Conservation (phyloP, 345 rosid species). For the Sapria himalayana region DNA sequence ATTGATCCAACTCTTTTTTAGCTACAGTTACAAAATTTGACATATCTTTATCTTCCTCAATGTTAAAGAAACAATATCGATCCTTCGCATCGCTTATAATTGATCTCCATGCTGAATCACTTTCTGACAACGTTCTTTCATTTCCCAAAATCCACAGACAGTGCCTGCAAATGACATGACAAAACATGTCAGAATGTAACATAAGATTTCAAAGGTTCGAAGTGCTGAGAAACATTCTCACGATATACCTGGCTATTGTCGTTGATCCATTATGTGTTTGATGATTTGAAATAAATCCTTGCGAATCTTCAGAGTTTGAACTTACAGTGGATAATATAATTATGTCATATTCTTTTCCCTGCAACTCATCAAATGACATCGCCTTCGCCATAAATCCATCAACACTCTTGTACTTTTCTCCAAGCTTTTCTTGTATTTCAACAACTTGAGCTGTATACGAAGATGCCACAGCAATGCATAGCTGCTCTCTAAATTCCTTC, state of each 20-base stretch:
- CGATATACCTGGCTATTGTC: slow-evolving; percentile 24
- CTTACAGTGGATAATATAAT: slow-evolving; percentile 26
- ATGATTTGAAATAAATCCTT: slow-evolving; percentile 14
- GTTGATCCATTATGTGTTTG: slow-evolving; percentile 22
- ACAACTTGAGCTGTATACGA: slow-evolving; percentile 22
- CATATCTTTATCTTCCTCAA: slow-evolving; percentile 19
- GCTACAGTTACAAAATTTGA: slow-evolving; percentile 14
- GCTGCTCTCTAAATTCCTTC: slow-evolving; percentile 10
- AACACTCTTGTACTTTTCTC: slow-evolving; percentile 1
- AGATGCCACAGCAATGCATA: slow-evolving; percentile 21
- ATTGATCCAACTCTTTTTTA: slow-evolving; percentile 19
- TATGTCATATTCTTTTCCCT: slow-evolving; percentile 24
- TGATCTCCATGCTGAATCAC: slow-evolving; percentile 18
- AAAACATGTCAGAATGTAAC: neutral
- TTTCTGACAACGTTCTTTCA: slow-evolving; percentile 15
- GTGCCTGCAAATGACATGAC: slow-evolving; percentile 12
- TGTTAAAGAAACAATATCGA: slow-evolving; percentile 23
- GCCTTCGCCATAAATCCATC: slow-evolving; percentile 15
- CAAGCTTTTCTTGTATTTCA: slow-evolving; percentile 16
- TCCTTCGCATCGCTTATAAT: slow-evolving; percentile 19
- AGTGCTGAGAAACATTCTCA: neutral
- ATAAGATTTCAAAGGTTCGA: neutral
- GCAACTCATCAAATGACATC: slow-evolving; percentile 21
- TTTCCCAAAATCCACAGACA: slow-evolving; percentile 38
- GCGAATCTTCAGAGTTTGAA: slow-evolving; percentile 9